Evolutionary conservation across 352 stramenopile genomes (phyloP), one percentile per base, ranked within the genome.

Genomic region (Pythium aphanidermatum): DNA sequence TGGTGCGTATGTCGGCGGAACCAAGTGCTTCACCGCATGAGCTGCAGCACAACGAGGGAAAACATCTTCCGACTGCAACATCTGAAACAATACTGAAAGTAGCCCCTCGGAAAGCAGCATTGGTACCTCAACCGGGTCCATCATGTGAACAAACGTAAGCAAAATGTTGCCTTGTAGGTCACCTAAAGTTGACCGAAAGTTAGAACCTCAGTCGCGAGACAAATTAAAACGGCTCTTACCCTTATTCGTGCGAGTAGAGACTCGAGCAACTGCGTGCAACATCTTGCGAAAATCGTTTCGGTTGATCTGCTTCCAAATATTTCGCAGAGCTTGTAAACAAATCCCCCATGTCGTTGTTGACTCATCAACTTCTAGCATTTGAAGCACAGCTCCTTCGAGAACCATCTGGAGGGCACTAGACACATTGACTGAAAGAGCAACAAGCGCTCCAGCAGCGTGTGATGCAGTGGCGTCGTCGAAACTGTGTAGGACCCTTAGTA

Each of bases 291-390:
- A 95, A 42, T 92, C 81, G 14, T 83, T 69, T 30, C 69, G 71
- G 39, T 86, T 89, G 41, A 95, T 89, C 47, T 95, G 82, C 48
- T 91, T 88, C 83, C 83, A 95, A 58, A 95, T 84, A 43, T 95
- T 92, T 4, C 81, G 75, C 21, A 95, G 65, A 13, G 80, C 76
- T 34, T 86, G 74, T 16, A 92, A 58, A 34, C 80, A 92, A 53
- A 89, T 83, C 0, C 65, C 74, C 83, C 81, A 92, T 3, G 83
- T 86, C 28, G 63, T 70, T 2, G 81, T 63, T 7, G 60, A 74
- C 52, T 92, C 83, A 34, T 91, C 78, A 1, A 92, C 79, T 42
- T 95, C 80, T 14, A 95, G 62, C 78, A 95, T 92, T 51, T 95
- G 80, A 30, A 92, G 53, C 19, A 95, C 83, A n/a, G 78, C 81